Percentiles rank a stretch among this genome's conserved stretches.
Conservation (phyloP, 352 stramenopile genomes). For the Pythium volutum region DNA sequence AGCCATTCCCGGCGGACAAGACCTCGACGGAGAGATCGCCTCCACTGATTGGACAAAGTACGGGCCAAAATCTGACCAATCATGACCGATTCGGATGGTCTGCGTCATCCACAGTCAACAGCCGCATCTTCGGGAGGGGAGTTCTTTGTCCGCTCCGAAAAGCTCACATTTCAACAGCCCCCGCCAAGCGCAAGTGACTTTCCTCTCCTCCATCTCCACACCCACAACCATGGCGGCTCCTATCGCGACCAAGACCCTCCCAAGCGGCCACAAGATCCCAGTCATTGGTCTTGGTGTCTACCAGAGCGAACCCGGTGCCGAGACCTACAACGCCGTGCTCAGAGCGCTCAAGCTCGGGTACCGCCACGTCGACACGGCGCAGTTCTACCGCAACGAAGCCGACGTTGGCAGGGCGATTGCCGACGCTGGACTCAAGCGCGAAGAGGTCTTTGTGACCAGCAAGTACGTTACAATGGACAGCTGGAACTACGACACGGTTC, state of each 20-base stretch:
- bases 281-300: conserved; percentile 52
- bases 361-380: conserved; percentile 87
- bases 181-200: not conserved
- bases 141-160: not conserved
- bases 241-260: conserved; percentile 33
- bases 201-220: not conserved
- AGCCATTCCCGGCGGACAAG: too few relatives aligned
- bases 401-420: conserved; percentile 57
- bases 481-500: conserved; percentile 54
- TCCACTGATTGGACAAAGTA: not conserved
- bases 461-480: conserved; percentile 42
- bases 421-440: conserved; percentile 47
- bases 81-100: too few relatives aligned
- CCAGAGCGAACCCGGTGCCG: conserved; percentile 39
- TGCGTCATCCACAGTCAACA: too few relatives aligned
- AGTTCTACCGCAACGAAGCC: conserved; percentile 87
- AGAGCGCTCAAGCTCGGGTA: conserved; percentile 71
- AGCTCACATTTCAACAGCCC: conserved; percentile 7
- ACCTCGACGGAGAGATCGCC: not conserved
- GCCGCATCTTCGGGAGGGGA: too few relatives aligned
- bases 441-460: conserved; percentile 68
- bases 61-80: too few relatives aligned
- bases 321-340: conserved; percentile 53
- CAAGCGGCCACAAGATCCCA: conserved; percentile 46
- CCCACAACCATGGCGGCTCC: conserved; percentile 7